These are phyloP conservation scores for Pythium periplocum DNA, from an alignment of 352 stramenopile species.

Conservation along the genomic window DNA sequence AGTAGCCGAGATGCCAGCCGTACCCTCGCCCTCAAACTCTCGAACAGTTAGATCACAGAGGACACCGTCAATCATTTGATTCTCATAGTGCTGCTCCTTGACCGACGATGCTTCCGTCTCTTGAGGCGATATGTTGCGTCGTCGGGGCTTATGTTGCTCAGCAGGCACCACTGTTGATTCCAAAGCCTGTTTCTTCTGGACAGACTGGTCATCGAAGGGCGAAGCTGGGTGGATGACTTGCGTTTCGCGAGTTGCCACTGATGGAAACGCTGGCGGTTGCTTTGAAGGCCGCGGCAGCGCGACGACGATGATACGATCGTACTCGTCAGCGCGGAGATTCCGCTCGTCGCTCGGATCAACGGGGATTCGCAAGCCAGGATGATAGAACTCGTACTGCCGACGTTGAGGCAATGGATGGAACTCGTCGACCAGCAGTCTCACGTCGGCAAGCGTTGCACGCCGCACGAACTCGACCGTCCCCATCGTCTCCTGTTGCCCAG, in stretches of 20 bases:
- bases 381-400: constrained; percentile 23
- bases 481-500: constrained; percentile 3
- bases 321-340: constrained; percentile 3
- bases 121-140: too few relatives aligned
- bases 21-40: neutral
- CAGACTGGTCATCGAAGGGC: too few relatives aligned
- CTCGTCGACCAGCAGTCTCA: constrained; percentile 23
- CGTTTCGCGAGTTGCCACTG: too few relatives aligned
- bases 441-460: constrained; percentile 18
- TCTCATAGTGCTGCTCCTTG: too few relatives aligned
- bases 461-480: constrained; percentile 24
- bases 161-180: too few relatives aligned
- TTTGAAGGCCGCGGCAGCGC: neutral
- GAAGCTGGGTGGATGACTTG: too few relatives aligned
- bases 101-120: too few relatives aligned
- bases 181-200: too few relatives aligned
- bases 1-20: neutral
- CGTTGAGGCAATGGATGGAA: constrained; percentile 24
- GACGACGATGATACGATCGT: constrained; percentile 6
- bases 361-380: constrained; percentile 10
- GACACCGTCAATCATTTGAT: neutral
- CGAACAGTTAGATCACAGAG: constrained; percentile 8
- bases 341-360: constrained; percentile 9
- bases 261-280: too few relatives aligned
- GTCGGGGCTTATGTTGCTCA: too few relatives aligned